Percentiles rank a stretch among this genome's conserved stretches.
Evolutionary conservation across 306 rosid species (phyloP).

Genomic region (Rubus parviflorus): DNA sequence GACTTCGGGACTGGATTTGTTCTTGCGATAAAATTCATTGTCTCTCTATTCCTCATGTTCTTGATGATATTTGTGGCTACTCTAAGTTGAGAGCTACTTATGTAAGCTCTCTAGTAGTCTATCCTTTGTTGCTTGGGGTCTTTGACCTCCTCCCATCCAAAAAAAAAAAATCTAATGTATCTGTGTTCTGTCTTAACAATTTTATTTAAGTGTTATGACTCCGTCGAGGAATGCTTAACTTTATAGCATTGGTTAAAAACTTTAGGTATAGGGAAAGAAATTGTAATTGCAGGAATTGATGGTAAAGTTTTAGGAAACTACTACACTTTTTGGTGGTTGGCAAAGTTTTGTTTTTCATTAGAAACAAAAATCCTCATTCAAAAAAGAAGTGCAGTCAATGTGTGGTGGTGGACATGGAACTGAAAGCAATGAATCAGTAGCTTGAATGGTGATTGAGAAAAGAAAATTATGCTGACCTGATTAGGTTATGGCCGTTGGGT

Average conservation of each 20-base stretch:
- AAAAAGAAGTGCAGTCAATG: neutral
- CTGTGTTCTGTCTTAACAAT: neutral
- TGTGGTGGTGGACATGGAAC: neutral
- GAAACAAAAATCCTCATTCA: neutral
- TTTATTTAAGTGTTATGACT: no score
- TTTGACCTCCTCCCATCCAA: no score
- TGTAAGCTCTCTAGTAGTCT: neutral
- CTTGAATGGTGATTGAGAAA: no score
- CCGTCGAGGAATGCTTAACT: neutral
- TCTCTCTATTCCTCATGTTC: neutral
- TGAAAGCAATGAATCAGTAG: neutral
- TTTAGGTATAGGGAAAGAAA: neutral
- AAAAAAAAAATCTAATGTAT: no score
- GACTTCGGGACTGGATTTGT: neutral
- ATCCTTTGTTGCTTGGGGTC: neutral
- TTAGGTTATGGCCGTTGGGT: no score
- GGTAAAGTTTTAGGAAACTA: neutral
- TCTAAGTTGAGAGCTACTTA: neutral
- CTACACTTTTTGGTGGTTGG: no score
- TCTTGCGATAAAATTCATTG: neutral
- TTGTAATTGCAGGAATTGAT: neutral
- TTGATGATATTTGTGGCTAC: neutral
- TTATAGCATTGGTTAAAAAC: neutral
- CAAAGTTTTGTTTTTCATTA: neutral
- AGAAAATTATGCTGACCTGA: no score